phyloP scores from a whole-genome alignment of 306 rosid genomes.

The Oemleria cerasiformis region DNA sequence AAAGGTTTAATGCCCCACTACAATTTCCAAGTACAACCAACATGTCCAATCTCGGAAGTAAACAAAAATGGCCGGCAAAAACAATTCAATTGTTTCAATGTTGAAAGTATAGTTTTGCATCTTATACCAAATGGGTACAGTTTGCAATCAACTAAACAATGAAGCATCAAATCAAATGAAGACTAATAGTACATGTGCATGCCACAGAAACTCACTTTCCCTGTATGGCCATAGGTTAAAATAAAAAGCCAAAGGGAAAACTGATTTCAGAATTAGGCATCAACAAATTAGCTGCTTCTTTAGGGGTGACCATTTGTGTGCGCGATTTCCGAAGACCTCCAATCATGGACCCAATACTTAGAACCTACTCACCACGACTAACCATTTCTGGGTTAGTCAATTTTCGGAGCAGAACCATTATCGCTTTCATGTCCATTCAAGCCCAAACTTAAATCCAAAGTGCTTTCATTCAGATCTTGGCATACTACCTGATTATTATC shows the following conservation, averaged over 20 bases:
- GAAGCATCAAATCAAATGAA: conserved; percentile 27
- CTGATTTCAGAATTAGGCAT: conserved; percentile 18
- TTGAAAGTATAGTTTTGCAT: conserved; percentile 26
- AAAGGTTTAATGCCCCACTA: background rate
- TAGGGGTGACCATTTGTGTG: conserved; percentile 6
- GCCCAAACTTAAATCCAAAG: conserved; percentile 87
- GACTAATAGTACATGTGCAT: conserved; percentile 27
- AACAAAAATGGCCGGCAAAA: background rate
- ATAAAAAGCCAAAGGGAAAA: conserved; percentile 23
- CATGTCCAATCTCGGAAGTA: background rate
- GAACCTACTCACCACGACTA: conserved; percentile 27
- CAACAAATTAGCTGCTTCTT: conserved; percentile 22
- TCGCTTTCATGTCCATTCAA: conserved; percentile 65
- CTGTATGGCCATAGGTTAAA: conserved; percentile 24
- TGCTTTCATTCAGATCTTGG: conserved; percentile 94
- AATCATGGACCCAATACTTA: conserved; percentile 16
- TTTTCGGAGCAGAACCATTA: conserved; percentile 49
- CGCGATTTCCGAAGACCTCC: background rate
- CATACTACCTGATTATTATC: conserved; percentile 60
- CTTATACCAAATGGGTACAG: conserved; percentile 12
- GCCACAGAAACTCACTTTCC: conserved; percentile 34
- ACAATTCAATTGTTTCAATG: conserved; percentile 27
- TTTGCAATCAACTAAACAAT: conserved; percentile 32
- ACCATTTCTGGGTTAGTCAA: conserved; percentile 50
- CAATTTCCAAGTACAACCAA: background rate